Evolutionary conservation across 768 basidiomycete species (phyloP).

Genomic region (Pisolithus tinctorius): DNA sequence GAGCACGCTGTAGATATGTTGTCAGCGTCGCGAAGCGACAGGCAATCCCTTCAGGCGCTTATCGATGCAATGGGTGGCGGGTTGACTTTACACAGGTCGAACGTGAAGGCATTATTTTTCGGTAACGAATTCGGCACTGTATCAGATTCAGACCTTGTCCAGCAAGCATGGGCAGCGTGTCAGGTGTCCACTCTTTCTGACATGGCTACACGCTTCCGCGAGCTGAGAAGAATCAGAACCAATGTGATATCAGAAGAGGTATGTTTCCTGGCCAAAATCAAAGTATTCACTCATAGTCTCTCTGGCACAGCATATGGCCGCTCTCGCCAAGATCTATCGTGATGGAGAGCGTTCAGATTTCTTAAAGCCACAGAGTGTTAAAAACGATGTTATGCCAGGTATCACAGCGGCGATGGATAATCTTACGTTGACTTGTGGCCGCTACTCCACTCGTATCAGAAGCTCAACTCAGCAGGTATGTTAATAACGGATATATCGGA

Average conservation of each 20-base stretch:
- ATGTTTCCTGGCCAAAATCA: not conserved
- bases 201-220: constrained; percentile 13
- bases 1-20: constrained; percentile 35
- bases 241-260: constrained; percentile 26
- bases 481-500: not conserved
- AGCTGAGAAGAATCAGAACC: constrained; percentile 17
- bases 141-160: constrained; percentile 20
- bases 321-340: constrained; percentile 40
- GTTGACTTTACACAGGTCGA: constrained; percentile 16
- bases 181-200: constrained; percentile 23
- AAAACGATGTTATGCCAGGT: constrained; percentile 34
- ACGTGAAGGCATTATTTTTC: constrained; percentile 27
- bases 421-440: constrained; percentile 30
- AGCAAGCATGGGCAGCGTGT: constrained; percentile 42
- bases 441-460: constrained; percentile 41
- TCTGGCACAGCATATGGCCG: constrained; percentile 32
- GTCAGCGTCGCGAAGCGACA: constrained; percentile 21
- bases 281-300: not conserved
- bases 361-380: constrained; percentile 37
- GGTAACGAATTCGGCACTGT: constrained; percentile 15
- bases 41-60: constrained; percentile 29
- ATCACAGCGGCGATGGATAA: constrained; percentile 23
- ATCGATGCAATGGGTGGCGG: constrained; percentile 35
- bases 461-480: constrained; percentile 34
- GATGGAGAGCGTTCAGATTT: constrained; percentile 42